Percentiles rank a stretch among this genome's conserved stretches.
phyloP scores from a whole-genome alignment of 495 filamentous ascomycete species.

The Filosporella fistucella region DNA sequence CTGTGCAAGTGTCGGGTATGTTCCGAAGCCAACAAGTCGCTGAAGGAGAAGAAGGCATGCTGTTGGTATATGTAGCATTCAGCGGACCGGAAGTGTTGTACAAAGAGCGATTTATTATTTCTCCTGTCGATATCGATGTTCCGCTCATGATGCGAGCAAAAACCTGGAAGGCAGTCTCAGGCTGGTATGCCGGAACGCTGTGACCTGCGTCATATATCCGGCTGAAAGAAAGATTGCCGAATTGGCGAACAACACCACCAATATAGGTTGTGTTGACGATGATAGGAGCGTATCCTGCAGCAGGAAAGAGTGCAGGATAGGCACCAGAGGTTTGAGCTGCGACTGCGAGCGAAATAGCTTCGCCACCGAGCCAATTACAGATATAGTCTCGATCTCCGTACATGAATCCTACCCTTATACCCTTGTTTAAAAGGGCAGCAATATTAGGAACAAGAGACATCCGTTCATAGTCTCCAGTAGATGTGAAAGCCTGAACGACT shows the following conservation, averaged over 20 bases:
- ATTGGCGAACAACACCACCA: constrained; percentile 63
- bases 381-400: constrained; percentile 65
- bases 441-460: constrained; percentile 42
- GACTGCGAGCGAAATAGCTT: constrained; percentile 53
- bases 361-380: constrained; percentile 65
- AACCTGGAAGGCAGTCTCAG: constrained; percentile 56
- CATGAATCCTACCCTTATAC: constrained; percentile 64
- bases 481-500: constrained; percentile 47
- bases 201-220: constrained; percentile 70
- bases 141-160: constrained; percentile 61
- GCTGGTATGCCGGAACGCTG: constrained; percentile 67
- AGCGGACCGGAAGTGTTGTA: constrained; percentile 50
- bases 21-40: constrained; percentile 55
- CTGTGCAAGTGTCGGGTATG: constrained; percentile 43
- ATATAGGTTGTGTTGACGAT: constrained; percentile 39
- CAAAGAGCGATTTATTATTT: constrained; percentile 36
- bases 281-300: constrained; percentile 52
- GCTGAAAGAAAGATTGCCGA: constrained; percentile 64
- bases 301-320: constrained; percentile 38
- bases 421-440: constrained; percentile 44
- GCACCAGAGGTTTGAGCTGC: constrained; percentile 39
- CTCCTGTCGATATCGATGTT: constrained; percentile 57
- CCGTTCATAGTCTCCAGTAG: constrained; percentile 48
- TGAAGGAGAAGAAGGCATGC: constrained; percentile 33
- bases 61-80: constrained; percentile 41